A percentile compares a stretch with the other conserved stretches of the same genome.
These are phyloP conservation scores for Lecanoromycetidae sp. DNA, from an alignment of 2,329 filamentous ascomycete species.

Conservation along the genomic window DNA sequence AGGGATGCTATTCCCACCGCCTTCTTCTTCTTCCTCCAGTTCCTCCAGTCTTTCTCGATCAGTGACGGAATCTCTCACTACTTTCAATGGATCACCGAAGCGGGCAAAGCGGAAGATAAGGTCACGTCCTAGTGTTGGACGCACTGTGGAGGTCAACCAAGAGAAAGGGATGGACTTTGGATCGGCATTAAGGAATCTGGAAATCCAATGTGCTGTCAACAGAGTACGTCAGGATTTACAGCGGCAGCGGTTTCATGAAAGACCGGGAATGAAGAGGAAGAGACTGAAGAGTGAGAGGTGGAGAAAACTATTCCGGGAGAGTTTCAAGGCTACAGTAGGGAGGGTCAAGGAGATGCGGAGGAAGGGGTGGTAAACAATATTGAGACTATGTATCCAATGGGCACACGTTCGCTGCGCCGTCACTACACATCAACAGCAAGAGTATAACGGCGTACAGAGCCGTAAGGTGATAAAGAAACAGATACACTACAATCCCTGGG, in stretches of 20 bases:
- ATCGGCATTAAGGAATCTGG: slow-evolving; percentile 35
- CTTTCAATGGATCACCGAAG: neutral
- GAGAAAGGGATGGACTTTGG: slow-evolving; percentile 34
- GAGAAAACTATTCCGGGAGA: slow-evolving; percentile 54
- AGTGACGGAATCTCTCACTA: neutral
- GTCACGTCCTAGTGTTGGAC: slow-evolving; percentile 23
- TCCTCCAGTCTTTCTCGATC: neutral
- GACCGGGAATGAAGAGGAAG: slow-evolving; percentile 66
- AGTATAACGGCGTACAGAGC: no score
- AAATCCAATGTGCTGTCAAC: slow-evolving; percentile 27
- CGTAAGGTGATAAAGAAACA: no score
- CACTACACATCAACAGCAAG: neutral
- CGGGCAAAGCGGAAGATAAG: slow-evolving; percentile 16
- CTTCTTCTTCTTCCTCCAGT: no score
- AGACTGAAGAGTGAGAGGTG: slow-evolving; percentile 57
- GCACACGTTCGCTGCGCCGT: neutral
- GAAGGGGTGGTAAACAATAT: slow-evolving; percentile 61
- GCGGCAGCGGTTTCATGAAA: slow-evolving; percentile 60
- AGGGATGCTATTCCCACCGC: no score
- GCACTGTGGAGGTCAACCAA: slow-evolving; percentile 21
- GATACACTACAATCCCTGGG: no score
- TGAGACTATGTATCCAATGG: neutral
- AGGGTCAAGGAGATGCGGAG: slow-evolving; percentile 58
- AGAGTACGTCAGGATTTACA: slow-evolving; percentile 42
- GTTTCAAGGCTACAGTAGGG: slow-evolving; percentile 52